Evolutionary conservation across 495 filamentous ascomycete species (phyloP).

Genomic region (Penicillium chermesinum): DNA sequence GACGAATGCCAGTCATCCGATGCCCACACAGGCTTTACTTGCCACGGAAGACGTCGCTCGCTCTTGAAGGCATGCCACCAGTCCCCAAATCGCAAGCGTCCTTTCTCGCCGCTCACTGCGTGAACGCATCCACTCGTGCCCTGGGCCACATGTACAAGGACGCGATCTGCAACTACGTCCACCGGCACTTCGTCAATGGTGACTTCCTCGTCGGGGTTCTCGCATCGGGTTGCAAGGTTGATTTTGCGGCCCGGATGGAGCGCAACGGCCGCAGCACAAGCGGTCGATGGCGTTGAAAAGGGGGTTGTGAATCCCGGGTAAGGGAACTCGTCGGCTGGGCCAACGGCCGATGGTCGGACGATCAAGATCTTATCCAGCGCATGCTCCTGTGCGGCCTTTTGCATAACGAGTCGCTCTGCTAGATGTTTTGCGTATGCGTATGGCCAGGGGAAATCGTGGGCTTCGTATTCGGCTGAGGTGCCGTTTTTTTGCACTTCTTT

Average conservation of each 20-base stretch:
- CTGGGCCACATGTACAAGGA: conserved; percentile 20
- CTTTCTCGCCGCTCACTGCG: conserved; percentile 24
- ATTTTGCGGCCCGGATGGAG: conserved; percentile 22
- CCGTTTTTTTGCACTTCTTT: conserved; percentile 13
- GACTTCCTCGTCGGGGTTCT: conserved; percentile 20
- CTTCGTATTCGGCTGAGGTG: conserved; percentile 21
- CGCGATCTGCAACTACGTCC: conserved; percentile 28
- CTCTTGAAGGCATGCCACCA: conserved; percentile 25
- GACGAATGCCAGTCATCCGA: conserved; percentile 25
- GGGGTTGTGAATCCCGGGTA: conserved; percentile 19
- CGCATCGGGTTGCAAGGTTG: conserved; percentile 7
- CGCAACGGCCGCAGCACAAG: conserved; percentile 21
- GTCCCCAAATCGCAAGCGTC: conserved; percentile 13
- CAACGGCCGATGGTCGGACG: conserved; percentile 22
- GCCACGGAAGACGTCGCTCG: conserved; percentile 23
- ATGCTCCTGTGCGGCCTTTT: conserved; percentile 15
- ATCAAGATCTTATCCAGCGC: conserved; percentile 21
- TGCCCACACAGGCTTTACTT: conserved; percentile 17
- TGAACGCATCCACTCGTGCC: conserved; percentile 24
- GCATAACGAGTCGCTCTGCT: conserved; percentile 15
- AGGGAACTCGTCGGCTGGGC: conserved; percentile 20
- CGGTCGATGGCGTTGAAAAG: conserved; percentile 16
- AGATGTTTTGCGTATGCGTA: conserved; percentile 25
- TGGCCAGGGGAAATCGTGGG: conserved; percentile 24
- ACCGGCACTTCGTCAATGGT: conserved; percentile 32